A percentile compares a stretch with the other conserved stretches of the same genome.
Conservation (phyloP, 2,329 filamentous ascomycete species). For the Penicillium sp. region DNA sequence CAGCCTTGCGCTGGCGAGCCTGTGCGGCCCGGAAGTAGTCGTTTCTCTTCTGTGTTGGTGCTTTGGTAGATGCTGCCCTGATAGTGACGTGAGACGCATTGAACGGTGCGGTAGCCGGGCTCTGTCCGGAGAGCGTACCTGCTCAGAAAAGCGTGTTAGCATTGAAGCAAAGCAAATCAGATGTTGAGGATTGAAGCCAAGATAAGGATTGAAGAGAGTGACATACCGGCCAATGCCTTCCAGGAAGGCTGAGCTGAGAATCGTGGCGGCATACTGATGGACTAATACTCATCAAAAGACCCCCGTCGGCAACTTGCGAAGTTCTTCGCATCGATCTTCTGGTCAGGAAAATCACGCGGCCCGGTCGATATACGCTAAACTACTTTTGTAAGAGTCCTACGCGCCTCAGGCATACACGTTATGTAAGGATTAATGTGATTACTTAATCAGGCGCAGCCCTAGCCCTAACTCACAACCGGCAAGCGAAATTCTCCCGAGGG, state of each 20-base stretch:
- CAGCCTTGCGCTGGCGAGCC: conserved; percentile 77
- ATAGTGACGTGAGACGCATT: conserved; percentile 55
- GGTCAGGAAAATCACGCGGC: conserved; percentile 34
- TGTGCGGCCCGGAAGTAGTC: conserved; percentile 84
- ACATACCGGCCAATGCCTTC: conserved; percentile 60
- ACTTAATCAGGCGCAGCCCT: conserved; percentile 22
- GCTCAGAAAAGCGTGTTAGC: conserved; percentile 8
- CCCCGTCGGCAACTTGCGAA: conserved; percentile 11
- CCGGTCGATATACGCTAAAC: conserved; percentile 27
- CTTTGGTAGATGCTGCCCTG: conserved; percentile 63
- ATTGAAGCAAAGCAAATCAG: neutral
- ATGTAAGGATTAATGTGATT: neutral
- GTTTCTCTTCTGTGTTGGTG: conserved; percentile 65
- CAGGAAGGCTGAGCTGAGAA: conserved; percentile 62
- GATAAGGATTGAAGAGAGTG: neutral
- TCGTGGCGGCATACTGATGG: conserved; percentile 64
- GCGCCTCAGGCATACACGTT: neutral
- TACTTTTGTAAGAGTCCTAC: neutral
- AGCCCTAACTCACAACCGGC: conserved; percentile 42
- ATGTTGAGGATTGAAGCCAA: neutral
- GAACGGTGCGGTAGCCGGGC: conserved; percentile 51
- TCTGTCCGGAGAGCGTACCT: conserved; percentile 33
- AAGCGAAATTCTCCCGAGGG: conserved; percentile 39
- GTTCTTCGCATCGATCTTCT: conserved; percentile 24
- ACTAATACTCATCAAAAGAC: conserved; percentile 8